Evolutionary conservation across 768 basidiomycete genomes (phyloP).

Genomic region (Amanita rimosa): DNA sequence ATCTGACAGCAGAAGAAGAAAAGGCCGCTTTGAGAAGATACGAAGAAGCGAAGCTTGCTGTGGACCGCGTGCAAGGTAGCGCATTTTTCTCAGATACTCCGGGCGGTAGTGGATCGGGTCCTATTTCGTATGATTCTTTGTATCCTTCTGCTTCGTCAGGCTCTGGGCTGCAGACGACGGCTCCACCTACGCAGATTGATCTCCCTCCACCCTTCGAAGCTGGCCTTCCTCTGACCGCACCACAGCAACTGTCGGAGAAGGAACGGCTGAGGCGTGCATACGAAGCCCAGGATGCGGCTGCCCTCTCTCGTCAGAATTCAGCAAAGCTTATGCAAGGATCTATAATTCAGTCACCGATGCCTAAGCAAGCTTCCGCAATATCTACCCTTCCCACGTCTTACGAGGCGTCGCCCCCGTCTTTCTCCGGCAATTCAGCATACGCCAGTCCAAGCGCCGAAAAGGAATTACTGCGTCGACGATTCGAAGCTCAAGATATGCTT

Average conservation of each 20-base stretch:
- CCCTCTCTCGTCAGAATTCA: constrained; percentile 17
- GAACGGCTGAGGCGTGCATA: constrained; percentile 53
- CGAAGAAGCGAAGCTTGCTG: constrained; percentile 61
- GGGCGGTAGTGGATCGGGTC: constrained; percentile 19
- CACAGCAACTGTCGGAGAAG: constrained; percentile 46
- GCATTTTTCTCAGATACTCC: constrained; percentile 14
- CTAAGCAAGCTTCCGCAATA: constrained; percentile 6
- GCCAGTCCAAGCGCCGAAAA: constrained; percentile 34
- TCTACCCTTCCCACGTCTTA: constrained; percentile 12
- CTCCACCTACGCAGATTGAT: constrained; percentile 17
- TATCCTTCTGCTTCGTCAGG: constrained; percentile 30
- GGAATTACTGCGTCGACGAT: constrained; percentile 41
- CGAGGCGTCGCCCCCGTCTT: background rate
- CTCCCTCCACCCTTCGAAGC: constrained; percentile 47
- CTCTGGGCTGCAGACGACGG: constrained; percentile 18
- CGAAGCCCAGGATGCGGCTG: constrained; percentile 57
- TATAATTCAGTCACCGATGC: background rate
- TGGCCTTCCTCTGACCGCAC: constrained; percentile 23
- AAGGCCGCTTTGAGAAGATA: constrained; percentile 61
- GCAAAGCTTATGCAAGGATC: constrained; percentile 11
- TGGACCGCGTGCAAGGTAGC: constrained; percentile 42
- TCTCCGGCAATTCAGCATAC: constrained; percentile 12
- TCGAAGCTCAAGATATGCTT: constrained; percentile 41
- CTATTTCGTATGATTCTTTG: constrained; percentile 52
- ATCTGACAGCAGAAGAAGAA: constrained; percentile 59